Evolutionary conservation across 129 eudicot genomes (phyloP).

Genomic region (Apium graveolens): DNA sequence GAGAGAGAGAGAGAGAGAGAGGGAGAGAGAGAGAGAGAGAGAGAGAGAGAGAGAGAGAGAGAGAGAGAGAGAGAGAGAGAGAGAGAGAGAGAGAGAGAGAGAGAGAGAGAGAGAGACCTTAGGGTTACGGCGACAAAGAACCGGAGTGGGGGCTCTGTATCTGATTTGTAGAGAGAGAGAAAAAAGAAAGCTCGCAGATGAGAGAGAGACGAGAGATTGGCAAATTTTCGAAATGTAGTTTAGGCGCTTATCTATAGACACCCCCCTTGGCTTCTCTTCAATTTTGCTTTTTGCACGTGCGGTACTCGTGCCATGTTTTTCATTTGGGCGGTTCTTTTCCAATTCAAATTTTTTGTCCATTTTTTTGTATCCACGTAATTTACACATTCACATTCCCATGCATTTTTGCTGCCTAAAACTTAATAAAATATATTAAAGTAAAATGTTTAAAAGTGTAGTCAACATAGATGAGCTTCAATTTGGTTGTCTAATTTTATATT

Average conservation of each 20-base stretch:
- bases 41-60: not conserved
- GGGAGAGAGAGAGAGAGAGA: too few relatives aligned
- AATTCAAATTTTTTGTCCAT: too few relatives aligned
- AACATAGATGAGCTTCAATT: too few relatives aligned
- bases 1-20: not conserved
- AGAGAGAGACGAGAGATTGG: conserved; percentile 26
- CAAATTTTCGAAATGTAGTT: conserved; percentile 23
- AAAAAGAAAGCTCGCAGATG: conserved; percentile 1
- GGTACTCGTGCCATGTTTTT: not conserved
- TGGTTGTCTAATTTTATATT: too few relatives aligned
- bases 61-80: not conserved
- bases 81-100: not conserved
- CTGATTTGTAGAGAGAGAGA: not conserved
- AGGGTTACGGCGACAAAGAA: not conserved
- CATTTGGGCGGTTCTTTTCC: not conserved
- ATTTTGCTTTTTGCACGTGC: not conserved
- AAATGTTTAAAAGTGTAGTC: too few relatives aligned
- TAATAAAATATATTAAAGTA: too few relatives aligned
- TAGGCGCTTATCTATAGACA: conserved; percentile 23
- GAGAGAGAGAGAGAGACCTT: not conserved
- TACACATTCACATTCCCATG: too few relatives aligned
- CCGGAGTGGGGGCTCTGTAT: not conserved
- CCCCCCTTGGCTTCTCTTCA: not conserved
- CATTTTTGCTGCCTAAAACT: too few relatives aligned
- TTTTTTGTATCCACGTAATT: too few relatives aligned